phyloP scores from a whole-genome alignment of 441 rosid species.

The Biscutella laevigata region DNA sequence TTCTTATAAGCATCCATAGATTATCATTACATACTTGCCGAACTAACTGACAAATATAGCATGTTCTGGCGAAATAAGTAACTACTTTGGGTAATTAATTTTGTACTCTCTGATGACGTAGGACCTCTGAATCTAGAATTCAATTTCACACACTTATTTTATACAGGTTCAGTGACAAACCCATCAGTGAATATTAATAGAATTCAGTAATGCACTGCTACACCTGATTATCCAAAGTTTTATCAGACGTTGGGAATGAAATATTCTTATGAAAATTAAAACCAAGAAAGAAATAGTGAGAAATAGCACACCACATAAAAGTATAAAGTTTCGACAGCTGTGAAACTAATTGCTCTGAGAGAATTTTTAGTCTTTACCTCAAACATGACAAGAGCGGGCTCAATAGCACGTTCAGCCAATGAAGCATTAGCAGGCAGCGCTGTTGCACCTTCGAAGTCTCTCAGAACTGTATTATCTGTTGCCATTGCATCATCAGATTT shows the following conservation, averaged over 20 bases:
- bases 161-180: constrained; percentile 5
- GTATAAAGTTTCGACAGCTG: background rate
- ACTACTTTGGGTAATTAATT: background rate
- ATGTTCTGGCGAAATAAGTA: constrained; percentile 8
- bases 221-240: background rate
- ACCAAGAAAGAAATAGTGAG: constrained; percentile 3
- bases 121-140: constrained; percentile 1
- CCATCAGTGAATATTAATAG: constrained; percentile 3
- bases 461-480: constrained; percentile 34
- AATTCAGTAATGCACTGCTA: background rate
- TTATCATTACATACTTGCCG: background rate
- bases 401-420: constrained; percentile 70
- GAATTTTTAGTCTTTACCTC: constrained; percentile 47
- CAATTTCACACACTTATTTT: background rate
- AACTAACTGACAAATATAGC: constrained; percentile 11
- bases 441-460: constrained; percentile 42
- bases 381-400: constrained; percentile 91
- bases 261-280: background rate
- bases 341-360: background rate
- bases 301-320: constrained; percentile 6
- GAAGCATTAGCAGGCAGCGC: constrained; percentile 55
- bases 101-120: constrained; percentile 1
- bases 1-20: constrained; percentile 4
- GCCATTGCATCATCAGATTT: constrained; percentile 43
- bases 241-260: background rate